phyloP scores from a whole-genome alignment of 2,329 filamentous ascomycete genomes.

The Clarireedia sp. region DNA sequence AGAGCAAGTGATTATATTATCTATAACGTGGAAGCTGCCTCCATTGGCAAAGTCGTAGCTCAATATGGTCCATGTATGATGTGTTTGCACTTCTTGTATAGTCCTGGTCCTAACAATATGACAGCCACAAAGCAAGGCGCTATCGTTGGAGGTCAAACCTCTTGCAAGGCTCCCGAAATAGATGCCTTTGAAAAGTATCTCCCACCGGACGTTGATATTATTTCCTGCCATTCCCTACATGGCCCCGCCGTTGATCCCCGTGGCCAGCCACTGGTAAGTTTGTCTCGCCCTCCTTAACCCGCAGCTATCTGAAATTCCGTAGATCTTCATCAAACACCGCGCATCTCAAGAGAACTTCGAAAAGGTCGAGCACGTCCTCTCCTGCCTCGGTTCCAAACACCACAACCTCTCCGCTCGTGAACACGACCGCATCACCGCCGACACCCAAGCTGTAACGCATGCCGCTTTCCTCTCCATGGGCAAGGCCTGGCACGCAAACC shows the following conservation, averaged over 20 bases:
- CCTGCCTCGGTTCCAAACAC: conserved; percentile 75
- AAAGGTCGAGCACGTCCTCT: conserved; percentile 74
- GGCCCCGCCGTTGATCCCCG: conserved; percentile 82
- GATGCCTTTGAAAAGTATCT: conserved; percentile 85
- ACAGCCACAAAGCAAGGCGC: conserved; percentile 88
- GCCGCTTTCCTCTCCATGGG: conserved; percentile 97
- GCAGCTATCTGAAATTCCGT: neutral
- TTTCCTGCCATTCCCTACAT: conserved; percentile 94
- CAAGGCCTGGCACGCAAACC: conserved; percentile 91
- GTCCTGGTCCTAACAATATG: conserved; percentile 12
- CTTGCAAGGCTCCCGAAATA: conserved; percentile 96
- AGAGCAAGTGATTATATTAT: conserved; percentile 97
- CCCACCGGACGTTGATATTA: conserved; percentile 80
- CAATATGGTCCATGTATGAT: conserved; percentile 85
- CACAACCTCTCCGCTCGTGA: conserved; percentile 80
- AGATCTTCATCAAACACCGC: conserved; percentile 84
- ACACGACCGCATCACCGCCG: conserved; percentile 95
- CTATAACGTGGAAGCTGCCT: conserved; percentile 93
- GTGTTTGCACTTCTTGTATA: neutral
- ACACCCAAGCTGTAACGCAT: conserved; percentile 96
- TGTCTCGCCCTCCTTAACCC: neutral
- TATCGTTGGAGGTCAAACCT: conserved; percentile 95
- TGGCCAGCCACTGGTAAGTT: conserved; percentile 73
- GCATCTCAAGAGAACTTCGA: conserved; percentile 67
- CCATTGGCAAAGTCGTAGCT: conserved; percentile 79